Base-by-base conservation (phyloP, 345 rosid genomes). In the Zanthoxylum bungeanum region DNA sequence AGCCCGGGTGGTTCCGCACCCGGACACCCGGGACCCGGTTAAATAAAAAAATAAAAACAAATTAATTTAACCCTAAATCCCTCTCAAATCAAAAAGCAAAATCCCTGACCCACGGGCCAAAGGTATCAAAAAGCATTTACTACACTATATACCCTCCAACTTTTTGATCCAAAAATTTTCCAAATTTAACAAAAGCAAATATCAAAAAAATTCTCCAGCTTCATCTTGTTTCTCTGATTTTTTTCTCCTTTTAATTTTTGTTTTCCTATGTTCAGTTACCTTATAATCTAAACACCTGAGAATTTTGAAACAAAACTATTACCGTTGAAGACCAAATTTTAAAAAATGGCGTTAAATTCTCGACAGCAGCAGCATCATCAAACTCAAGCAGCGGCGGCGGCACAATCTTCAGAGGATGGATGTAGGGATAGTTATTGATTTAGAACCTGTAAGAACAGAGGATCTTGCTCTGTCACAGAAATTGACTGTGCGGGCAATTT, bases 401-500 rank as follows among this genome's bases (percentile, higher is more conserved):
- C n/a, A 34, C 80, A 82, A 67, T 87, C 91, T 5, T 89, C 89
- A 0, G 81, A 77, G 98, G 84, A 80, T 92, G 60, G 99, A 95
- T 80, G 97, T 95, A 21, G 99, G 99, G 12, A 85, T 92, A 61
- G 98, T 95, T 56, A 88, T 94, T 65, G 99, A 95, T 87, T 85
- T 95, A 72, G 99, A 95, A 69, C 98, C 99, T 55, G 93, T 96
- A n/a, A 88, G 96, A 79, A 82, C 96, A 0, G 94, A 91, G 75
- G 98, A 95, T 64, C 99, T 98, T 8, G 97, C 98, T n/a, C 78
- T 92, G 70, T 95, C 98, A 1, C 99, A 95, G 85, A 95, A 95
- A 73, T 79, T 95, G 30, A 97, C 96, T 0, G 96, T 95, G 40
- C 89, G 97, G 5, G n/a, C n/a, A n/a, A n/a, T n/a, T n/a, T n/a